Conservation (phyloP, 2,329 filamentous ascomycete species). For the Coniochaeta sp. region DNA sequence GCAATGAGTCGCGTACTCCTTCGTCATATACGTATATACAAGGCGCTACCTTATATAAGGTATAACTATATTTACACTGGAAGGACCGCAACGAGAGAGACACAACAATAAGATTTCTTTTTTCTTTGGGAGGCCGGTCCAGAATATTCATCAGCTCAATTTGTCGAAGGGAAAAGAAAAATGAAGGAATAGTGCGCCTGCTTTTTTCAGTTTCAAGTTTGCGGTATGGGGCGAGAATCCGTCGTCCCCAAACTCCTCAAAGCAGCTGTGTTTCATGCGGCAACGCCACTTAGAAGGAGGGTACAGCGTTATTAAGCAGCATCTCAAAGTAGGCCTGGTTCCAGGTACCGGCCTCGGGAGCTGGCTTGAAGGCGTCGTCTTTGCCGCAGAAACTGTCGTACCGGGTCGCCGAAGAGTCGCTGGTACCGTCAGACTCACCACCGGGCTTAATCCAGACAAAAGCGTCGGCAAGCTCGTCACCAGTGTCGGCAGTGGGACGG, state of each 20-base stretch:
- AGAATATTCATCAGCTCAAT: background rate
- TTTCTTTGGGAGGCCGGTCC: background rate
- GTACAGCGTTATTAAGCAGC: conserved; percentile 32
- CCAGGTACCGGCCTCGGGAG: conserved; percentile 33
- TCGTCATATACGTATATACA: background rate
- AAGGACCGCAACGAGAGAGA: background rate
- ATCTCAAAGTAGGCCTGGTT: conserved; percentile 37
- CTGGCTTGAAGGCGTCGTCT: conserved; percentile 28
- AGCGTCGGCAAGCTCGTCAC: conserved; percentile 47
- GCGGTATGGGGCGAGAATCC: background rate
- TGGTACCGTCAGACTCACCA: conserved; percentile 39
- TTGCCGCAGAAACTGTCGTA: conserved; percentile 31
- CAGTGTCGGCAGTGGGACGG: conserved; percentile 49
- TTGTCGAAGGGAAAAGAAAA: background rate
- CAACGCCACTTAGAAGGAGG: conserved; percentile 16
- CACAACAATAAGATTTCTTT: background rate
- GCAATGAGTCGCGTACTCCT: background rate
- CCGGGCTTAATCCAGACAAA: conserved; percentile 63
- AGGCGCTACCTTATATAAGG: background rate
- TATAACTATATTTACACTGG: background rate
- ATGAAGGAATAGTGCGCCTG: background rate
- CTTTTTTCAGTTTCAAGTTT: too few relatives aligned
- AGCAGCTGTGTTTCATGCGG: background rate
- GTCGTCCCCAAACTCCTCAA: background rate
- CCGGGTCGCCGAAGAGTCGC: conserved; percentile 23